A percentile compares a stretch with the other conserved stretches of the same genome.
Conservation (phyloP, 257 asterid species). For the Solanum gracilifrons region DNA sequence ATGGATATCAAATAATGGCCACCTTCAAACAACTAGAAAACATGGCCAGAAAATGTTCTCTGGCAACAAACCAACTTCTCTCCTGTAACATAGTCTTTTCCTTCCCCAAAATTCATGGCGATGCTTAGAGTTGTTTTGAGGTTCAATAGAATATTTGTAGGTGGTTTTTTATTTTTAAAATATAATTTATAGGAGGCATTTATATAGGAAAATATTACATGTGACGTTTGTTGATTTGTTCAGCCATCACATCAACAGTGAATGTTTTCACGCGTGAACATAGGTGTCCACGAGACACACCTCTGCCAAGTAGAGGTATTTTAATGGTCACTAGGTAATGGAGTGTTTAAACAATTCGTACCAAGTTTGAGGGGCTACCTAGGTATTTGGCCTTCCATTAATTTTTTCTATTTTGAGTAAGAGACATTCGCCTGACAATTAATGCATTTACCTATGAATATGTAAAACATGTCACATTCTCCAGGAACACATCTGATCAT, state of each 20-base stretch:
- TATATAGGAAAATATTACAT: neutral
- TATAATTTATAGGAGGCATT: neutral
- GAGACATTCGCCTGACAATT: neutral
- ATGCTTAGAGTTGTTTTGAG: neutral
- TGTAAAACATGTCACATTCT: neutral
- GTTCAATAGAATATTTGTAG: neutral
- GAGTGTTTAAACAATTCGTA: neutral
- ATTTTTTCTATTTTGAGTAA: neutral
- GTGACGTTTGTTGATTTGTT: neutral
- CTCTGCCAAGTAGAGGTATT: neutral
- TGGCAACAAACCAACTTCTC: neutral
- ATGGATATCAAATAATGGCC: neutral
- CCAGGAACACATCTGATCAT: neutral
- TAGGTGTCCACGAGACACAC: neutral
- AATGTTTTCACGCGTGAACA: neutral
- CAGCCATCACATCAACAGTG: neutral
- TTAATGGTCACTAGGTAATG: neutral
- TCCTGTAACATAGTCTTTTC: neutral
- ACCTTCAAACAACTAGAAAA: neutral
- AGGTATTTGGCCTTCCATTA: neutral
- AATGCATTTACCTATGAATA: neutral
- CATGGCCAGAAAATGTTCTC: neutral
- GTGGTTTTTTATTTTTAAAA: neutral
- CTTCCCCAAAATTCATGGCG: neutral
- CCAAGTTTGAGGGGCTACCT: neutral